Base-by-base conservation (phyloP, 768 basidiomycete species). In the Clitopilus passeckerianus region DNA sequence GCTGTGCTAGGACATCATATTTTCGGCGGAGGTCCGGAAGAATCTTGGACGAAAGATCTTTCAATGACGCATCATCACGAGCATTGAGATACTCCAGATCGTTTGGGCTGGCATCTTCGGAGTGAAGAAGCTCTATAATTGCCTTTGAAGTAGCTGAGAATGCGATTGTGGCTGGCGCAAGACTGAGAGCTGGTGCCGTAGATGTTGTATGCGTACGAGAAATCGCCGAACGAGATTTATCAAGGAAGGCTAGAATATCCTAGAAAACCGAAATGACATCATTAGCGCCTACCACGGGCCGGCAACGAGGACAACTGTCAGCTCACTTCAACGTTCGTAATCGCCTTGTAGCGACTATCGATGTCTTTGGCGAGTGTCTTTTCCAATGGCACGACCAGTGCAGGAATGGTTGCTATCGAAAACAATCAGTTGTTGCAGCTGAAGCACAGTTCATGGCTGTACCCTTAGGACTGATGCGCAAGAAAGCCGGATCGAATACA, bases 81-180 rank as follows among this genome's bases (percentile, higher is more conserved):
- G 88, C 90, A 59, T 87, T 86, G 58, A 84, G 64, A 66, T 77
- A 81, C 50, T 75, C 70, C 62, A 94, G 75, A 41, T 74, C 78
- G 60, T 84, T 81, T 6, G 91, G 91, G 65, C 87, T 79, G 9
- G 81, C 86, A 1, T 77, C 76, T 1, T 83, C 79, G 2, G 84
- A 79, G 67, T 93, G 89, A 1, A 89, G 72, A 10, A 83, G 77
- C 74, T 80, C 62, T 81, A 83, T 61, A 79, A 86, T 64, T 8
- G 79, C 75, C 37, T 77, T 77, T 22, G 84, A 86, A 10, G 70
- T 73, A n/a, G 75, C 70, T 56, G 77, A 72, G 66, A 87, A 83
- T n/a, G 85, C 87, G 61, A 93, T 84, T 2, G 93, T 93, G 0
- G 92, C 91, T 0, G 93, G 92, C 16, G 87, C 78, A 22, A 95